These are phyloP conservation scores for Komagataella pseudopastoris DNA, from an alignment of 805 yeast species.

Conservation along the genomic window DNA sequence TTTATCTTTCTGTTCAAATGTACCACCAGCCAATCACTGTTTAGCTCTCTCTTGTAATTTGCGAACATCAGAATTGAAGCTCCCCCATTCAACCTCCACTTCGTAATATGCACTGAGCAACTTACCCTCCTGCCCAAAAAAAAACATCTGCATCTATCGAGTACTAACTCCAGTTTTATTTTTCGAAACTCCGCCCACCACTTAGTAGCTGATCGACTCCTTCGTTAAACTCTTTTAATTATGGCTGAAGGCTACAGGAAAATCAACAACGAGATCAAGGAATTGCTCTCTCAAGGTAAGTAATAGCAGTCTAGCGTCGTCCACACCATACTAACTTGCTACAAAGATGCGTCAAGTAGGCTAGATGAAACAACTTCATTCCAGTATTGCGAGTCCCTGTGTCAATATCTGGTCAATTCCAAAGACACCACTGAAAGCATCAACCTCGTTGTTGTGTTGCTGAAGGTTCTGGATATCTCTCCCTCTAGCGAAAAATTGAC, in stretches of 20 bases:
- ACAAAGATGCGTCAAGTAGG: constrained; percentile 1
- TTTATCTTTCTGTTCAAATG: no score
- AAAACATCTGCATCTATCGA: no score
- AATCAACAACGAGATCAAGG: constrained; percentile 14
- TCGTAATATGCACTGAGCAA: no score
- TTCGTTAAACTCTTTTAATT: not conserved
- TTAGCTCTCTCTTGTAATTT: no score
- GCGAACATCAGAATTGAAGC: no score
- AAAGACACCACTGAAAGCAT: constrained; percentile 33
- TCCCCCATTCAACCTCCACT: no score
- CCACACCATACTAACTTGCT: not conserved
- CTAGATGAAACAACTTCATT: constrained; percentile 11
- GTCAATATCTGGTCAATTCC: constrained; percentile 26
- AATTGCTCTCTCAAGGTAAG: constrained; percentile 7
- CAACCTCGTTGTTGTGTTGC: constrained; percentile 38
- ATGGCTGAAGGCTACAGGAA: constrained; percentile 9
- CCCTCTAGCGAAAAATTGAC: constrained; percentile 23
- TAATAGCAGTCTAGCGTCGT: not conserved
- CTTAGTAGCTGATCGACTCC: not conserved
- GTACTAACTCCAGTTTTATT: not conserved
- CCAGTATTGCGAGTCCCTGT: constrained; percentile 13
- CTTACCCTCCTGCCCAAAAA: no score
- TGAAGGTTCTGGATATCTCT: constrained; percentile 34
- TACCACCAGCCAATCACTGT: no score
- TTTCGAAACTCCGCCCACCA: not conserved